Evolutionary conservation across 2,329 filamentous ascomycete species (phyloP), one percentile per base, ranked within the genome.

Genomic region (Stromatinia cepivora): DNA sequence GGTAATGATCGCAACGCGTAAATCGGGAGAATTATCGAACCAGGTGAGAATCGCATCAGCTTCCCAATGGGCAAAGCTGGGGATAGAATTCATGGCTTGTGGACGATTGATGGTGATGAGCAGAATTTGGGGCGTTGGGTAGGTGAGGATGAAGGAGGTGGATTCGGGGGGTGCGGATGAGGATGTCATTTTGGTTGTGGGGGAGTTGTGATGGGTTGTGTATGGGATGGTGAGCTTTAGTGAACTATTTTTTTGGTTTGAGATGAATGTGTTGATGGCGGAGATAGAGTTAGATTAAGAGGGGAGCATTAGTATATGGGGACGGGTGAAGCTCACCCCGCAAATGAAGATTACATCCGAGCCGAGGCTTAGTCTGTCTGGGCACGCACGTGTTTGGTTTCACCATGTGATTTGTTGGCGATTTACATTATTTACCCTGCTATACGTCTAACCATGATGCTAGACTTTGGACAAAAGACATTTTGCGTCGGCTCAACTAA

Each of bases 1-100:
- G 0, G 89, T 90, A 66, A 92, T 78, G 4, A 92, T 83, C 57
- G 87, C 88, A 73, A 87, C 88, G 53, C 86, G 85, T 59, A 91
- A 82, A 5, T 78, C 78, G 1, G 87, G 84, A 78, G 90, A 85
- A 22, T 75, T 76, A 75, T 92, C 89, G 77, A 86, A 91, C 85
- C 87, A 90, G 10, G 80, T 77, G 81, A 85, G 88, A 10, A 86
- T 76, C 2, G 75, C 71, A 66, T 83, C 72, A 17, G 79, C 73
- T 82, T 82, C 72, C 82, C 79, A 80, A 73, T 81, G 65, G 70
- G 76, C 71, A 63, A 68, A 67, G 63, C 73, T 71, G 48, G 75
- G 45, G 73, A 90, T 82, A 50, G 84, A 82, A 79, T 90, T 79
- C 72, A 80, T 81, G 13, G 75, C 75, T 50, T 76, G 65, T 36